phyloP scores from a whole-genome alignment of 345 rosid genomes.

The Mercurialis annua region DNA sequence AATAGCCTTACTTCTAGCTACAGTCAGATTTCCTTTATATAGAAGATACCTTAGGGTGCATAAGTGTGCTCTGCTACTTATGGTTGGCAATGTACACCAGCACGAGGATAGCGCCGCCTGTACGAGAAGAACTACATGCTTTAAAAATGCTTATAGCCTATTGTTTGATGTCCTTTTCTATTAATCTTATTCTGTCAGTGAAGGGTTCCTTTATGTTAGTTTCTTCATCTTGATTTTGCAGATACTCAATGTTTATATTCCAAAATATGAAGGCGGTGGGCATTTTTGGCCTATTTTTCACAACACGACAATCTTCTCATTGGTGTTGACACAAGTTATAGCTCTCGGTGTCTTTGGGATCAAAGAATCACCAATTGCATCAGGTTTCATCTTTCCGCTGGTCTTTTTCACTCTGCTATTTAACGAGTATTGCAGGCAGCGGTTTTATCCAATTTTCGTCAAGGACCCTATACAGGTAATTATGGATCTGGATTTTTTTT shows the following conservation, averaged over 20 bases:
- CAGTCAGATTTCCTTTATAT: neutral
- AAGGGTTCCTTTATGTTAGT: neutral
- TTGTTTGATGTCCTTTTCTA: neutral
- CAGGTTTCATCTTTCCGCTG: constrained; percentile 73
- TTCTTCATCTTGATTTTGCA: constrained; percentile 27
- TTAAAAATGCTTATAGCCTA: no score
- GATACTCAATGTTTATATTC: constrained; percentile 73
- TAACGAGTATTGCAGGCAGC: constrained; percentile 74
- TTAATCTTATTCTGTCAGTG: constrained; percentile 1
- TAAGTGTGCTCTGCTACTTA: neutral
- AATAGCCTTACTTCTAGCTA: neutral
- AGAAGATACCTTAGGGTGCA: neutral
- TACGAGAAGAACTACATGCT: neutral
- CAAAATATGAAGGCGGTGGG: constrained; percentile 80
- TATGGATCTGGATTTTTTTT: constrained; percentile 2
- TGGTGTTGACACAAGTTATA: constrained; percentile 75
- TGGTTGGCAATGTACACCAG: neutral
- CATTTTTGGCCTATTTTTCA: constrained; percentile 82
- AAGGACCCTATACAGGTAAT: constrained; percentile 66
- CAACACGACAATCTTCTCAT: constrained; percentile 79
- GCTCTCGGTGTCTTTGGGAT: constrained; percentile 84
- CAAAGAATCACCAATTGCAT: constrained; percentile 62
- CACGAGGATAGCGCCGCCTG: neutral
- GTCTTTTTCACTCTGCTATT: constrained; percentile 67
- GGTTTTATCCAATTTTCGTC: constrained; percentile 62